Evolutionary conservation across 2,329 filamentous ascomycete species (phyloP), one percentile per base, ranked within the genome.

Genomic region (Aspergillus persii): DNA sequence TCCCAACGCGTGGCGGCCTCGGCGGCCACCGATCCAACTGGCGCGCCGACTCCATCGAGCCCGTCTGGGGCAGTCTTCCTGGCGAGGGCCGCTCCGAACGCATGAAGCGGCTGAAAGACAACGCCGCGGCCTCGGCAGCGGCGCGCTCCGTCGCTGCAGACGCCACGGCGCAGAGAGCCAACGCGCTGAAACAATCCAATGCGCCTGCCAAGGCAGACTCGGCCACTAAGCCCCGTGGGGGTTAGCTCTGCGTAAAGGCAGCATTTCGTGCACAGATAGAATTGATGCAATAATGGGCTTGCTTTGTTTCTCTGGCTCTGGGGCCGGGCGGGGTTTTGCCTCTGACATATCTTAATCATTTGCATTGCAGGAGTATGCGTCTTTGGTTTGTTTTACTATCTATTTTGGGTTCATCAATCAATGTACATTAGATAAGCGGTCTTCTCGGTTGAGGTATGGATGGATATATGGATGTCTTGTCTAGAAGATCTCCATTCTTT

Each of bases 11-110:
- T 50, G 63, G 59, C 41, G 58, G 68, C 2, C 54, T 67, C 2
- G 57, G 63, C 12, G 58, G 63, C 18, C 68, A 68, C 49, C 71
- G 74, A 5, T 66, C 69, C 6, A 78, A 79, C 53, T 80, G 77
- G 77, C 74, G 76, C 8, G 74, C 72, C 11, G 77, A 80, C 61
- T 75, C 76, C 3, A 73, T 79, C 27, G 77, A 79, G 56, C 76
- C 74, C 5, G 70, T 76, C 49, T 73, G 74, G 70, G 68, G 71
- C 18, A 71, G 73, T 60, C 65, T 76, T 5, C 74, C 74, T 23
- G 75, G 75, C n/a, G 75, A 77, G 58, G 73, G 68, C 9, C 68
- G 76, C 8, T 62, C 68, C 2, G 75, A 76, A 23, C 69, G 75
- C 33, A 65, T 77, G 48, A 75, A 71, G 54, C 71, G 76, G 8